Percentiles rank a stretch among this genome's conserved stretches.
These are phyloP conservation scores for Mycena olivaceomarginata DNA, from an alignment of 768 basidiomycete genomes.

Conservation along the genomic window DNA sequence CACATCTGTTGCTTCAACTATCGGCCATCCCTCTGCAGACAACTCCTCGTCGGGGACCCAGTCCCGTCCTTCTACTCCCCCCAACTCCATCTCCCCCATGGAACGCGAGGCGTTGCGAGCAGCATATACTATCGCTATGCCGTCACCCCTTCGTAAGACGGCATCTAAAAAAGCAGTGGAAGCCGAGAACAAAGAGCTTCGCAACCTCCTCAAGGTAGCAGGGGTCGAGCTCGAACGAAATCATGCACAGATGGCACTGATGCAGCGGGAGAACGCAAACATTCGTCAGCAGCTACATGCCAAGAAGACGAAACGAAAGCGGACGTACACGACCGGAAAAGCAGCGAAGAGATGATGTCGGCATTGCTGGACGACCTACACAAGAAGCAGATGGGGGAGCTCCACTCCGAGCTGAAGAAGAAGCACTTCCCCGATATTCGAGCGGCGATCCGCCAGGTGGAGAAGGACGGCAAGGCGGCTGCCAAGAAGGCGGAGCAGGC, in stretches of 20 bases:
- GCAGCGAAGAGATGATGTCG: slow-evolving; percentile 4
- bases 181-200: slow-evolving; percentile 7
- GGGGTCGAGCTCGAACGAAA: slow-evolving; percentile 18
- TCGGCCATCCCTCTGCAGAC: no score
- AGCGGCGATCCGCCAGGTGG: no score
- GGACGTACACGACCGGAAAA: neutral
- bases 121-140: neutral
- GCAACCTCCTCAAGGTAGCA: neutral
- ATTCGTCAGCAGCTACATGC: neutral
- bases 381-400: slow-evolving; percentile 8
- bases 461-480: no score
- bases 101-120: neutral
- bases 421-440: neutral
- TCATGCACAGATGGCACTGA: slow-evolving; percentile 15
- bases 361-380: slow-evolving; percentile 14
- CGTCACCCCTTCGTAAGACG: slow-evolving; percentile 5
- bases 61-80: neutral
- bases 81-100: neutral
- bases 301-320: slow-evolving; percentile 1
- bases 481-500: no score
- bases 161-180: neutral
- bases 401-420: slow-evolving; percentile 20
- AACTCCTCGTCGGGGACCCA: neutral
- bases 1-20: no score
- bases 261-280: slow-evolving; percentile 5